Percentiles rank a stretch among this genome's conserved stretches.
Conservation (phyloP, 2,329 filamentous ascomycete species). For the Scedosporium aurantiacum region DNA sequence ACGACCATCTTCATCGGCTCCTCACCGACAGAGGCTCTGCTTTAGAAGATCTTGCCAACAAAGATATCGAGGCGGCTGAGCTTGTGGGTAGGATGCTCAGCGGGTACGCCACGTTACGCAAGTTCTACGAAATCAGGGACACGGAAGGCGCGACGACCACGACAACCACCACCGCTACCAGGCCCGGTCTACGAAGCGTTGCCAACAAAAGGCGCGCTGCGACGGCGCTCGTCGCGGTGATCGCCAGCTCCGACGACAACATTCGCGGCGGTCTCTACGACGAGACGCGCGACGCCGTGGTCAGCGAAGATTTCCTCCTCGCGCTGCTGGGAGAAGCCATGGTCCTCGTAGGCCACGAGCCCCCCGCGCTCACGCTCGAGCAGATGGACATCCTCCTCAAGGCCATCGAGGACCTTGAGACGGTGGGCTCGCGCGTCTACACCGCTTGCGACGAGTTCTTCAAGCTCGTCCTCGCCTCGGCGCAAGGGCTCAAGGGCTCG, state of each 20-base stretch:
- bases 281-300: conserved; percentile 65
- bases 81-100: conserved; percentile 77
- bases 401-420: conserved; percentile 69
- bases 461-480: conserved; percentile 60
- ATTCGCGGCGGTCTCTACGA: conserved; percentile 88
- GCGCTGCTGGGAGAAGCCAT: conserved; percentile 75
- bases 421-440: conserved; percentile 62
- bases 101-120: conserved; percentile 82
- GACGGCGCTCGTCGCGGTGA: conserved; percentile 66
- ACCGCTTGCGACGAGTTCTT: conserved; percentile 69
- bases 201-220: conserved; percentile 59
- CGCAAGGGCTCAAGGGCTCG: conserved; percentile 44
- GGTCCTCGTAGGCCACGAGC: conserved; percentile 49
- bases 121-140: conserved; percentile 85
- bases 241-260: conserved; percentile 77
- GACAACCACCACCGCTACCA: not conserved
- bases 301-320: conserved; percentile 79
- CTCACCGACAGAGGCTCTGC: conserved; percentile 62
- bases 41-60: conserved; percentile 58
- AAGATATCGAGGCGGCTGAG: conserved; percentile 71
- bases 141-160: conserved; percentile 5
- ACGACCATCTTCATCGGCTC: conserved; percentile 58
- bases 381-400: conserved; percentile 69
- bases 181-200: conserved; percentile 36
- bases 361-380: conserved; percentile 41